Conservation (phyloP, 192 early-diverging fungal species). For the Backusella mclennaniae region DNA sequence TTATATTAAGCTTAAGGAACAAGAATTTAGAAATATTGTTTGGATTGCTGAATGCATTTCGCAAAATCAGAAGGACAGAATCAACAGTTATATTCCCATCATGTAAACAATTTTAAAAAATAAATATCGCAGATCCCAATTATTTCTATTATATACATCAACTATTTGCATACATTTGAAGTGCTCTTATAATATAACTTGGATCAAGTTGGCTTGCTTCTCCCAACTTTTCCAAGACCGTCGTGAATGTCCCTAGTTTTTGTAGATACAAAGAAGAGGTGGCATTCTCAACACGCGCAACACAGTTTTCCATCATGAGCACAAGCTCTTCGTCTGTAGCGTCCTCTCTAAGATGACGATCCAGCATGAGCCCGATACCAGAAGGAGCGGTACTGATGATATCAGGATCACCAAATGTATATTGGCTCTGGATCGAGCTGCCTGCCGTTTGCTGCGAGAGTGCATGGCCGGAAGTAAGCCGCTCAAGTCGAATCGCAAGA, state of each 20-base stretch:
- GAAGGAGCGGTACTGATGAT: neutral
- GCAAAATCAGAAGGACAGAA: constrained; percentile 95
- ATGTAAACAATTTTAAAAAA: constrained; percentile 10
- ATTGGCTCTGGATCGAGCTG: neutral
- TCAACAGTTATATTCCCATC: constrained; percentile 86
- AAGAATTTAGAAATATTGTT: constrained; percentile 97
- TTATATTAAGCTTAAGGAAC: constrained; percentile 95
- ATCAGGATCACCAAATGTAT: neutral
- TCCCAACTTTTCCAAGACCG: constrained; percentile 57
- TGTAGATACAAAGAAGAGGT: constrained; percentile 57
- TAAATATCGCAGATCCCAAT: neutral
- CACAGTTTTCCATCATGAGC: constrained; percentile 49
- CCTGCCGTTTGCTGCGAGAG: neutral
- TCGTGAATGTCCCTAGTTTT: constrained; percentile 51
- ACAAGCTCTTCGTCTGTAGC: constrained; percentile 51
- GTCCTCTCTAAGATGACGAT: constrained; percentile 43
- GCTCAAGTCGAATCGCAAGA: constrained; percentile 26
- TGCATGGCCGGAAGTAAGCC: constrained; percentile 25
- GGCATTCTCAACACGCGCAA: constrained; percentile 61
- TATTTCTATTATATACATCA: neutral
- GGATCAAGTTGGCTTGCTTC: constrained; percentile 58
- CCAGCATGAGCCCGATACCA: constrained; percentile 9
- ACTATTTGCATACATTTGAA: constrained; percentile 59
- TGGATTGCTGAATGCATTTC: constrained; percentile 99
- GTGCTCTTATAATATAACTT: constrained; percentile 55